Evolutionary conservation across 2,329 filamentous ascomycete genomes (phyloP), one percentile per base, ranked within the genome.

Genomic region (Ceratocystis papillata): DNA sequence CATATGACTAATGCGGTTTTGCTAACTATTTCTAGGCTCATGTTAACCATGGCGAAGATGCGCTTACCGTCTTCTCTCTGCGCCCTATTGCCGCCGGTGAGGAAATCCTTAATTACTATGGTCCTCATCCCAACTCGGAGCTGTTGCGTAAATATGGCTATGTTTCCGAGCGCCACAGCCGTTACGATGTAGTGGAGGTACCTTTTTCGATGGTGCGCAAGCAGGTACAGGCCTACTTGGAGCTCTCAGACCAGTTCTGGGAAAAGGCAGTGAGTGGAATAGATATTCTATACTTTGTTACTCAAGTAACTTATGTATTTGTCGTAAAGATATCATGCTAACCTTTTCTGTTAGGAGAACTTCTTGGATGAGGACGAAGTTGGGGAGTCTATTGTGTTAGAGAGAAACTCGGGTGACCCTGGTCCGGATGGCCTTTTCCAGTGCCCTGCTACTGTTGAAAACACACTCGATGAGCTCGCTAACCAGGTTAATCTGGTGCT

Each of bases 91-190:
- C 75, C 28, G 81, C 82, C 0, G 88, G 88, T 5, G 83, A 90
- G 66, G 88, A 96, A 74, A 83, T 96, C 20, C 83, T 92, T 73
- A 96, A 96, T 73, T 92, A 96, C 76, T 96, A 96, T 70, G 92
- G 92, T 0, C 86, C 90, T 5, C 82, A 95, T 2, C 88, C 90
- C 8, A 88, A 89, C 67, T 87, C 88, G 0, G 91, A 96, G 72
- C 79, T 96, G 6, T 80, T 96, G 10, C 81, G 92, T 45, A 81
- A 91, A 15, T 96, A 96, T 71, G 92, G 92, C 20, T 96, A 96
- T 71, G 84, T 91, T n/a, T 93, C 90, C 0, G 77, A 83, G 33
- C 87, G 86, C 69, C 92, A 96, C 71, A 78, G 84, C 8, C 80
- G 86, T 50, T 90, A 91, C 74, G 90, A 96, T 70, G 89, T 96